Base-by-base conservation (phyloP, 1,284 basidiomycete species). In the Coriolopsis trogii region DNA sequence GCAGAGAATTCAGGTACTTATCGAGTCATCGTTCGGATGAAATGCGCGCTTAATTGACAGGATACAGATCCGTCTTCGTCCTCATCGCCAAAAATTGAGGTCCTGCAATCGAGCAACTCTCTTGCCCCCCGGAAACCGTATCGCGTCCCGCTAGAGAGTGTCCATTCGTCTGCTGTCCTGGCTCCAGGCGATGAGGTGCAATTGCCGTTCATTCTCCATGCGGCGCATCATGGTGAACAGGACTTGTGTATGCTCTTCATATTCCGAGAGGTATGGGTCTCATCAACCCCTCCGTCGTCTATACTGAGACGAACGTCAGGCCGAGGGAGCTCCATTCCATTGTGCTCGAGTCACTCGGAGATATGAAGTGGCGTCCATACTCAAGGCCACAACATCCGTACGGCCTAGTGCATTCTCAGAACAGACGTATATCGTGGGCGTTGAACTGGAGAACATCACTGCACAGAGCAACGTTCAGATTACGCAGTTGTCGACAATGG, bases 231-330 rank as follows among this genome's bases (percentile, higher is more conserved):
- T 15, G 80, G 76, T 29, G 71, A 77, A 46, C 75, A 78, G 46
- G 78, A 82, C 43, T 70, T 91, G 12, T 77, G 72, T 50, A 55
- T 89, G 9, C 70, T 91, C 12, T 78, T 91, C 62, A 75, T 86
- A 8, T 91, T 83, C 69, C 80, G 89, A 64, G 81, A 87, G 74
- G 90, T 89, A 60, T 51, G 6, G 18, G 5, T 25, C 41, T 37
- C 15, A 6, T n/a, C 34, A 28, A 39, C n/a, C 28, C n/a, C 21
- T 30, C 21, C 37, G 18, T 53, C 18, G 49, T 37, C 18, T 29
- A 30, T 39, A 28, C 21, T 54, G 29, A 57, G 43, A 41, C 15
- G 41, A 29, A 15, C 46, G 40, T 15, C 53, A 87, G 84, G 65
- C 70, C 44, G 73, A 74, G 21, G 69, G 73, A 6, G 65, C 70